phyloP scores from a whole-genome alignment of 371 early-diverging fungal genomes.

The Mortierella sp. region DNA sequence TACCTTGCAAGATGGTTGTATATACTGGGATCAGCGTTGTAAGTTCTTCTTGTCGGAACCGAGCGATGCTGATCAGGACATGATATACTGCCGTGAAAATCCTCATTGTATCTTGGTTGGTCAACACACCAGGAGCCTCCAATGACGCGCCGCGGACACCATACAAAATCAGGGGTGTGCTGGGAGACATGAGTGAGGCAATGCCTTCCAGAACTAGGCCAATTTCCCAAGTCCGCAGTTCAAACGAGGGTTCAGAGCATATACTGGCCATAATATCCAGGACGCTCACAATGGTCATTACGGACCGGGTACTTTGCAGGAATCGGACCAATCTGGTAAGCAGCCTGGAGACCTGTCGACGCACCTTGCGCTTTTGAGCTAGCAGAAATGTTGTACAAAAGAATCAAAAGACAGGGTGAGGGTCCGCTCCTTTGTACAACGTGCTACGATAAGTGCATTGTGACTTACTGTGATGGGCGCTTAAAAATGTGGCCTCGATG shows the following conservation, averaged over 20 bases:
- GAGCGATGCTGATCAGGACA: constrained; percentile 57
- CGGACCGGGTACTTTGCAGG: constrained; percentile 52
- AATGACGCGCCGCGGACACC: not conserved
- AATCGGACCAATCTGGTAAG: constrained; percentile 55
- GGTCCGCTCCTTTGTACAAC: too few relatives aligned
- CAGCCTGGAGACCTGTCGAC: constrained; percentile 56
- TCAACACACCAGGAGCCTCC: not conserved
- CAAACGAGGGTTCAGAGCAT: constrained; percentile 53
- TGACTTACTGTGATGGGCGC: constrained; percentile 51
- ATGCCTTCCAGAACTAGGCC: constrained; percentile 47
- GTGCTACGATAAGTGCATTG: too few relatives aligned
- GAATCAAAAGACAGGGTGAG: not conserved
- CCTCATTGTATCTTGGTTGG: constrained; percentile 47
- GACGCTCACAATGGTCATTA: constrained; percentile 51
- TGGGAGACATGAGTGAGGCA: constrained; percentile 34
- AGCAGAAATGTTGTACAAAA: constrained; percentile 1
- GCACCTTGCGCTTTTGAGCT: constrained; percentile 59
- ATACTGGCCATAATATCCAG: constrained; percentile 56
- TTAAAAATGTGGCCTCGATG: constrained; percentile 41
- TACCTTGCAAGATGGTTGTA: constrained; percentile 59
- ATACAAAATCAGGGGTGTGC: constrained; percentile 21
- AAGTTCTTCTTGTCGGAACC: constrained; percentile 60
- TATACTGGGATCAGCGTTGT: constrained; percentile 61
- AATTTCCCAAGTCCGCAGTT: constrained; percentile 48
- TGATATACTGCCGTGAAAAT: constrained; percentile 59